Evolutionary conservation across 768 basidiomycete genomes (phyloP).

Genomic region (Macrolepiota albuminosa): DNA sequence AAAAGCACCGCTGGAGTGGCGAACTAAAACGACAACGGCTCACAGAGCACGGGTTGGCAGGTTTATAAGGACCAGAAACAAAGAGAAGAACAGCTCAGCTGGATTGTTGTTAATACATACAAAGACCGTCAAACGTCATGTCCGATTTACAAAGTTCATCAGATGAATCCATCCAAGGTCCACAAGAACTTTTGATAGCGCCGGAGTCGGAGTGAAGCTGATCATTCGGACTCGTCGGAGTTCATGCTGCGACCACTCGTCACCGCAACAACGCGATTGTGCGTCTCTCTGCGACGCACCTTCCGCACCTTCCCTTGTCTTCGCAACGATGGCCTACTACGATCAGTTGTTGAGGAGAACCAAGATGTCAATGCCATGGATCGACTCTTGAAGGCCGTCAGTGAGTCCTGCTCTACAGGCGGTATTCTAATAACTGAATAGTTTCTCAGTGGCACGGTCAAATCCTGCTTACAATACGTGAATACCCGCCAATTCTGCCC

Average conservation of each 20-base stretch:
- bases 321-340: slow-evolving; percentile 9
- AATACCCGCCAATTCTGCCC: slow-evolving; percentile 6
- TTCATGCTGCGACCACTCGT: neutral
- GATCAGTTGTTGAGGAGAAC: slow-evolving; percentile 44
- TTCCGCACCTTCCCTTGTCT: slow-evolving; percentile 4
- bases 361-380: slow-evolving; percentile 59
- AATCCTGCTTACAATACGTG: slow-evolving; percentile 53
- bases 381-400: slow-evolving; percentile 45
- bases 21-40: slow-evolving; percentile 2
- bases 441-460: slow-evolving; percentile 38
- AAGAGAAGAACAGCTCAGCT: neutral
- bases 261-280: neutral
- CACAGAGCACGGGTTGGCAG: slow-evolving; percentile 6
- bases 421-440: neutral
- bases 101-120: neutral
- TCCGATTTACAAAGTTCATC: neutral
- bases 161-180: neutral
- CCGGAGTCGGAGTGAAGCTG: neutral
- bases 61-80: neutral
- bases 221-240: neutral
- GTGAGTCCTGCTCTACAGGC: slow-evolving; percentile 34
- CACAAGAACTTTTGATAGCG: neutral
- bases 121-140: neutral
- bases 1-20: slow-evolving; percentile 7
- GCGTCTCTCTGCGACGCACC: slow-evolving; percentile 4